A percentile compares a stretch with the other conserved stretches of the same genome.
Conservation (phyloP, 2,329 filamentous ascomycete species). For the Penicillium decumbens region DNA sequence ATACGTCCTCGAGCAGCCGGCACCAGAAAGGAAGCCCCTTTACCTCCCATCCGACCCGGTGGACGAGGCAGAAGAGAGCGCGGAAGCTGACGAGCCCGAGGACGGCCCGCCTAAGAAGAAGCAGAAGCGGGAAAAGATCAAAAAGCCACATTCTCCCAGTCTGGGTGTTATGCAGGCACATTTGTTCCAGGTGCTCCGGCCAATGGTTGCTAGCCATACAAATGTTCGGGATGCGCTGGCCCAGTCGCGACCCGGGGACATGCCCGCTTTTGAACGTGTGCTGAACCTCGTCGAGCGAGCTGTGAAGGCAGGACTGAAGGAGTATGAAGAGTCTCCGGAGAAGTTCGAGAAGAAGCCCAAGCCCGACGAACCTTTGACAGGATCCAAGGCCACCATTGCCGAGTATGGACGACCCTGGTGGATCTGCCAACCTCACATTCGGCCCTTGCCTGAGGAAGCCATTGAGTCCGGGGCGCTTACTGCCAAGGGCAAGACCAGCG, state of each 20-base stretch:
- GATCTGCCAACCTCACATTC: slow-evolving; percentile 81
- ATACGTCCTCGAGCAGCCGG: slow-evolving; percentile 64
- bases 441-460: slow-evolving; percentile 83
- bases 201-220: slow-evolving; percentile 74
- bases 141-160: slow-evolving; percentile 57
- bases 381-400: slow-evolving; percentile 59
- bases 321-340: slow-evolving; percentile 52
- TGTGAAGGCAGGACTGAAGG: slow-evolving; percentile 66
- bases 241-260: slow-evolving; percentile 61
- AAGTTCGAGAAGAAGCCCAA: slow-evolving; percentile 33
- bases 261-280: slow-evolving; percentile 71
- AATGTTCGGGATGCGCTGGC: slow-evolving; percentile 83
- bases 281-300: slow-evolving; percentile 69
- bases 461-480: slow-evolving; percentile 72
- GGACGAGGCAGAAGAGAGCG: slow-evolving; percentile 19
- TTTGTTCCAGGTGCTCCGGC: slow-evolving; percentile 83
- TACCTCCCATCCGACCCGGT: slow-evolving; percentile 59
- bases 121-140: slow-evolving; percentile 43
- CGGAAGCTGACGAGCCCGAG: slow-evolving; percentile 36
- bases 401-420: slow-evolving; percentile 80
- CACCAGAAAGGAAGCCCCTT: slow-evolving; percentile 63
- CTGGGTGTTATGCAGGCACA: slow-evolving; percentile 81
- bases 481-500: slow-evolving; percentile 60
- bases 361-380: slow-evolving; percentile 33
- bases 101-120: slow-evolving; percentile 49